Base-by-base conservation (phyloP, 345 rosid species). In the Carallia brachiata region DNA sequence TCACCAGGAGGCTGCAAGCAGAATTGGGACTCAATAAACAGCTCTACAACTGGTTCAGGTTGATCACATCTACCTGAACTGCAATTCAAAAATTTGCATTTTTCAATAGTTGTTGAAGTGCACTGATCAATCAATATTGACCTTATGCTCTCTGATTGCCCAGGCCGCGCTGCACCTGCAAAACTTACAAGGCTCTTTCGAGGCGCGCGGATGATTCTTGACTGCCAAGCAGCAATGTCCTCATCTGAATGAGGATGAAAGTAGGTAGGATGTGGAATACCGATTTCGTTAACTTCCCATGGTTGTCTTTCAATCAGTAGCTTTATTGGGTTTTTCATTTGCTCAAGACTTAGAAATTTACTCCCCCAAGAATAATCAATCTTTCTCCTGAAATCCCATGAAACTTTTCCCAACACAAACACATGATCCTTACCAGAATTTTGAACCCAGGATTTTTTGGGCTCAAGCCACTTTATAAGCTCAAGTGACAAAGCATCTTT, bases 1-100 rank as follows among this genome's bases (percentile, higher is more conserved):
- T 93, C 96, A 65, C 97, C 98, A 0, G 92, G 89, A 10, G 96
- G 96, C 71, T 89, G 96, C 7, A 89, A 80, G 79, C 97, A 93
- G 82, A 93, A 93, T 61, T 91, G 91, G 0, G 97, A 89, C 3
- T 85, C 90, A 63, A 65, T 63, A 63, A 88, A 91, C 57, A 88
- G 74, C 19, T 87, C 78, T 0, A 84, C 80, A 28, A 87, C 77
- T 1, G 83, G 19, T 52, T 86, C 89, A 0, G 98, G 95, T 58
- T 78, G 66, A 27, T 78, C 71, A 61, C 97, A 94, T 5, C 73
- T 61, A 8, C 92, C 88, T 0, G 70, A 23, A 0, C 58, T 78
- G 67, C 96, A 91, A 10, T 87, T 78, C 47, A 91, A 69, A 56
- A 88, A 79, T 72, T 55, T 75, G 75, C 96, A 94, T 23, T 70